These are phyloP conservation scores for Hyaloscypha variabilis DNA, from an alignment of 495 filamentous ascomycete genomes.

Conservation along the genomic window DNA sequence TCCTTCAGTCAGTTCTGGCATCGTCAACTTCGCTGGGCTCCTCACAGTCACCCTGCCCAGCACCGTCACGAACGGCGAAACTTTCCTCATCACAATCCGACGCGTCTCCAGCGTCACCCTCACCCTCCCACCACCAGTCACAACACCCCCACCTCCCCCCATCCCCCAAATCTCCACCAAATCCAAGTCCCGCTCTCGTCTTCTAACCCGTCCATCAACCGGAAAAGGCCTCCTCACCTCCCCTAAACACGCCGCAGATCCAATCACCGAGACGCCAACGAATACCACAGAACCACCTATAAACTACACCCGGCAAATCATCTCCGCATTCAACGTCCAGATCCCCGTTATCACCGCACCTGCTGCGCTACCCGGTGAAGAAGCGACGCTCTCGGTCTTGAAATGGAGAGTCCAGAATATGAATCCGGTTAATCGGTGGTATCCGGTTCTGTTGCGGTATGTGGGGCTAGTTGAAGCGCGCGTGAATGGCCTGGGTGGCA, in stretches of 20 bases:
- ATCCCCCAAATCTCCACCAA: too few relatives aligned
- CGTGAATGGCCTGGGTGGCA: not conserved
- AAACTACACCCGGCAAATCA: not conserved
- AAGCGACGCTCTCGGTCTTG: not conserved
- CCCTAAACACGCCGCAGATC: too few relatives aligned
- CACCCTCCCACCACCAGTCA: too few relatives aligned
- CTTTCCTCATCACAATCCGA: not conserved
- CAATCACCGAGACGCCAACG: too few relatives aligned
- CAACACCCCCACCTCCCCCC: too few relatives aligned
- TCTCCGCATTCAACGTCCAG: not conserved
- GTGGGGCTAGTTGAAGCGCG: not conserved
- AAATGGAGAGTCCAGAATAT: not conserved
- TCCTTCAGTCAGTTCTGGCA: not conserved
- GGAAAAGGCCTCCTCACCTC: too few relatives aligned
- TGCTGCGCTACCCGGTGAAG: not conserved
- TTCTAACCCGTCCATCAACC: too few relatives aligned
- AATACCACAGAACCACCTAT: too few relatives aligned
- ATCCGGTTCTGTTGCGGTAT: slow-evolving; percentile 2
- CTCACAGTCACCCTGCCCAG: not conserved
- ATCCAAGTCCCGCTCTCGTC: too few relatives aligned
- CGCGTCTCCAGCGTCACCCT: too few relatives aligned
- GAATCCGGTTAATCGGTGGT: not conserved
- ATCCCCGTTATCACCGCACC: not conserved
- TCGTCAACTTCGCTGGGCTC: not conserved
- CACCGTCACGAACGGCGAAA: not conserved